Base-by-base conservation (phyloP, 805 yeast species). In the Wickerhamiella spandovensis region DNA sequence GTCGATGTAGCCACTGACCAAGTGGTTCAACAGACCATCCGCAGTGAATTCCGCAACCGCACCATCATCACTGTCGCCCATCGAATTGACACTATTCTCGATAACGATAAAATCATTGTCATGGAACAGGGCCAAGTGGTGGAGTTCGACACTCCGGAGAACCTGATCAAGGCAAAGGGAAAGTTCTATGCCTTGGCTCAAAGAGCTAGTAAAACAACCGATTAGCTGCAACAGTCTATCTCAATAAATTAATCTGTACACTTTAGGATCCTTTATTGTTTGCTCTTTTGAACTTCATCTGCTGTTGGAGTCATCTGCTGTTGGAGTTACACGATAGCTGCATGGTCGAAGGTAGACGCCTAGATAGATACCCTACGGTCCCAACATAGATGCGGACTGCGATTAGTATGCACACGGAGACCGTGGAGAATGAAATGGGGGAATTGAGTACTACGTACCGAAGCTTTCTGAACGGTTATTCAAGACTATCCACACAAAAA, bases 61-160 rank as follows among this genome's bases (percentile, higher is more conserved):
- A 84, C 94, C 1, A 79, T 84, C 50, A 65, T 84, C 54, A 84
- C 92, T 57, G 82, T 85, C 64, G 94, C 94, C 5, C 95, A 84
- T 65, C 71, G 95, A 56, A 70, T 85, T 65, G 75, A 76, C 57
- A 79, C 88, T 0, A 80, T 81, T 53, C 64, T 80, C 55, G 73
- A 76, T 57, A 79, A 79, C 53, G 90, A 84, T 61, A 75, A 80
- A 62, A 79, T 84, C 47, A 64, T 84, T 54, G 92, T 84, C 5
- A 54, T 60, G 7, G 58, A 56, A 17, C 25, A 53, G 12, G 63
- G 63, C 39, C 30, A 69, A 48, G 72, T 82, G 20, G 72, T 67
- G 44, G 90, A 83, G 63, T 82, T 81, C 63, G 90, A 81, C 54
- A 55, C 77, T 0, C 89, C 89, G 1, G 70, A 64, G 24, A 74